Evolutionary conservation across 306 rosid species (phyloP), one percentile per base, ranked within the genome.

Genomic region (Alnus rubra): DNA sequence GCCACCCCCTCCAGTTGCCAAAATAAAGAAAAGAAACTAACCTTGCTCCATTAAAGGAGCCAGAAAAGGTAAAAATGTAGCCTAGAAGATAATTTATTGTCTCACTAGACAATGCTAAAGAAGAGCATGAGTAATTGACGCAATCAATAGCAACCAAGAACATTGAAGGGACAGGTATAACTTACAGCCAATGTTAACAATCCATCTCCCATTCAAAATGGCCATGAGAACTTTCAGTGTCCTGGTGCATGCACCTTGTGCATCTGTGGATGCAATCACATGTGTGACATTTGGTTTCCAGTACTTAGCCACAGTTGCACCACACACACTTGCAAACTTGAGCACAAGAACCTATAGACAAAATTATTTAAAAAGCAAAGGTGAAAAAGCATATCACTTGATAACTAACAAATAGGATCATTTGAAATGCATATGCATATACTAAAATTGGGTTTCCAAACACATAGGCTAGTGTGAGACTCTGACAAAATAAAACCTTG

Each of bases 201-300:
- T 65, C 99, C 99, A 95, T 76, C 79, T 85, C 59, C 98, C 99
- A 74, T 87, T 83, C 76, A 93, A 79, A 86, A 93, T 88, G 70
- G 89, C 99, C 98, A 88, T 89, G 53, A 92, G 90, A 59, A 89
- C 92, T 85, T 93, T 92, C 64, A 91, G 82, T 1, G 99, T 95
- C 83, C 99, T 84, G 31, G 93, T 84, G 84, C 94, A 95, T 42
- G 97, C 96, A 78, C 93, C 98, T 15, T 89, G 87, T 69, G 82
- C 90, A 84, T 93, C 92, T 6, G 88, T 84, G 59, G 97, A 89
- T 42, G 98, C 99, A 76, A 95, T 87, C 73, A 93, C 90, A 73
- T 93, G 99, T 16, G 97, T 93, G 73, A 93, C 98, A 63, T 91
- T 69, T 28, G 88, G 84, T 53, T 83, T 89, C 99, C 99, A 95